Evolutionary conservation across 352 stramenopile genomes (phyloP), one percentile per base, ranked within the genome.

Genomic region (Pythium sukuiense): DNA sequence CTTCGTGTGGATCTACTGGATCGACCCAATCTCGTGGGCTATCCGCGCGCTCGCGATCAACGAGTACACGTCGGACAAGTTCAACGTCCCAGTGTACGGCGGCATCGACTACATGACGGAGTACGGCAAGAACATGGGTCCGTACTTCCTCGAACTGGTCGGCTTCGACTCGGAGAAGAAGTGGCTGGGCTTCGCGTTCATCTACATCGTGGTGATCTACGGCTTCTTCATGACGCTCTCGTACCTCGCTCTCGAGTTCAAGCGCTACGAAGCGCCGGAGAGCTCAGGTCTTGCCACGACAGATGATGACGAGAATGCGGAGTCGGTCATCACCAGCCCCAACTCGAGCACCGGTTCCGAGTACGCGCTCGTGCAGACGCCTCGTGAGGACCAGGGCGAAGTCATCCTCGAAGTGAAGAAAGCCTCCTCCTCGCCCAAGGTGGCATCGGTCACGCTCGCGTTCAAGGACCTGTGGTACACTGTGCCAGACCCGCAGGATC

Each of bases 391-490:
- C n/a, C 20, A 35, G 18, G 39, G 52, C 7, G 16, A 58, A 43
- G 30, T 32, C 30, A 32, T 58, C 27, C 20, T 58, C 29, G 30
- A 37, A 14, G 41, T 49, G 14, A 49, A 49, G 41, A 2, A 14
- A 26, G 24, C 41, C 14, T 27, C 14, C 1, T 49, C 41, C 16
- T 5, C 14, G 8, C 35, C 3, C 35, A 43, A 43, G 41, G n/a
- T 49, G 16, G 30, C 41, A 9, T 67, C 71, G 16, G 50, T 88
- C 26, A 74, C 77, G 0, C 64, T 74, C 12, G 56, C 79, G 0
- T 71, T 72, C 49, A 65, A 65, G 29, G 61, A 83, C 41, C 46
- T 85, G 29, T 69, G 55, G 54, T 85, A 85, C 69, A 70, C 61
- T 0, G 65, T 85, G 18, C 70, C 74, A 9, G 52, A 79, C 58